phyloP scores from a whole-genome alignment of 2,329 filamentous ascomycete species.

The Hymenoscyphus repandus region DNA sequence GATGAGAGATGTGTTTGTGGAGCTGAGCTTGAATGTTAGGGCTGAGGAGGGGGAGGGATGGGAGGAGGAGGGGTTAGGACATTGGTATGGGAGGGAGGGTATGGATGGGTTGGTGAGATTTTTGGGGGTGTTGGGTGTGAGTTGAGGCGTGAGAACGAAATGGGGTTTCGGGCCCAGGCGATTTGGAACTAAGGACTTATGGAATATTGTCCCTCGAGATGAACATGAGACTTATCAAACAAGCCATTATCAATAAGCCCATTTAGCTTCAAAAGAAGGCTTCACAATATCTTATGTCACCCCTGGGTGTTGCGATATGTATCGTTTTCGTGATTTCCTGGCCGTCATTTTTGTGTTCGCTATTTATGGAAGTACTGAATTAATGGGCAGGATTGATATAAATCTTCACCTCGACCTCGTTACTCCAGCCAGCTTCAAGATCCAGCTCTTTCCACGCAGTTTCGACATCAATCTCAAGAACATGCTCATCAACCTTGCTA shows the following conservation, averaged over 20 bases:
- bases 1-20: background rate
- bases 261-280: too few species aligned
- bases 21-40: background rate
- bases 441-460: conserved; percentile 72
- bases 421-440: conserved; percentile 68
- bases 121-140: conserved; percentile 1
- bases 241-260: too few species aligned
- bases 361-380: background rate
- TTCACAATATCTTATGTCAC: too few species aligned
- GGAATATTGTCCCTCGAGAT: too few species aligned
- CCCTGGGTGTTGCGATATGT: too few species aligned
- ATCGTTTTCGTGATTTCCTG: too few species aligned
- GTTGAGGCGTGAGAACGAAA: background rate
- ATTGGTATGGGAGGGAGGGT: conserved; percentile 16
- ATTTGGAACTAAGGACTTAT: background rate
- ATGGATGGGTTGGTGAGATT: conserved; percentile 13
- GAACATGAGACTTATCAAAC: too few species aligned
- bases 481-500: conserved; percentile 44
- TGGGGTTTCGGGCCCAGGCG: background rate
- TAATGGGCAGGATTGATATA: conserved; percentile 16
- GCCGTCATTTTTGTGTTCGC: background rate
- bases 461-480: conserved; percentile 74
- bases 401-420: conserved; percentile 63
- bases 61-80: conserved; percentile 10
- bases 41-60: conserved; percentile 6